Conservation (phyloP, 495 filamentous ascomycete genomes). For the Venustampulla echinocandica region DNA sequence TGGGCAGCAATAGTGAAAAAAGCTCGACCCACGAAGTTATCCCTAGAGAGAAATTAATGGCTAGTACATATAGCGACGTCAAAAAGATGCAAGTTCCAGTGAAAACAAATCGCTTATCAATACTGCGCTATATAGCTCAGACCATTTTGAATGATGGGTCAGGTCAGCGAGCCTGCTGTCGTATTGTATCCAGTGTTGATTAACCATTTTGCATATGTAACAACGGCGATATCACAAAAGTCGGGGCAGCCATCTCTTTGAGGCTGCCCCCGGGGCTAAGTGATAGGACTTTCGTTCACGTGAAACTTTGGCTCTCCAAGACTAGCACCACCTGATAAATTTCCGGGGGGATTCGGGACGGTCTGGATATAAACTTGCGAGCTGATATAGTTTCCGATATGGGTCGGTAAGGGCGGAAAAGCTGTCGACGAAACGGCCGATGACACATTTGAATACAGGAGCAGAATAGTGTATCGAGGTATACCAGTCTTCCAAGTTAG, state of each 20-base stretch:
- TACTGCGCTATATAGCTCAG: conserved; percentile 56
- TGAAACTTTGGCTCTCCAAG: conserved; percentile 58
- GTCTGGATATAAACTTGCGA: conserved; percentile 46
- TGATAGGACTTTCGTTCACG: conserved; percentile 43
- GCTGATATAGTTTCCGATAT: conserved; percentile 46
- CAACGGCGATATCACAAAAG: conserved; percentile 38
- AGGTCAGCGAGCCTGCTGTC: conserved; percentile 31
- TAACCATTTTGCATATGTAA: conserved; percentile 32
- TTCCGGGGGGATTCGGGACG: conserved; percentile 46
- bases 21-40: conserved; percentile 46
- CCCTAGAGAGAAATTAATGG: conserved; percentile 45
- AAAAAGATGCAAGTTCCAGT: background rate
- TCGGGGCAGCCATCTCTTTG: conserved; percentile 57
- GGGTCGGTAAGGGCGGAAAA: conserved; percentile 31
- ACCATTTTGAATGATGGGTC: conserved; percentile 50
- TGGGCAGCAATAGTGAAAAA: conserved; percentile 54
- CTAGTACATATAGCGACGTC: conserved; percentile 28
- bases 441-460: conserved; percentile 44
- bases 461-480: conserved; percentile 56
- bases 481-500: conserved; percentile 40
- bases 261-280: conserved; percentile 51
- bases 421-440: conserved; percentile 39
- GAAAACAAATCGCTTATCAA: conserved; percentile 38
- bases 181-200: conserved; percentile 25
- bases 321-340: conserved; percentile 37